Evolutionary conservation across 805 yeast genomes (phyloP).

Genomic region (Cyberlindnera mrakii): DNA sequence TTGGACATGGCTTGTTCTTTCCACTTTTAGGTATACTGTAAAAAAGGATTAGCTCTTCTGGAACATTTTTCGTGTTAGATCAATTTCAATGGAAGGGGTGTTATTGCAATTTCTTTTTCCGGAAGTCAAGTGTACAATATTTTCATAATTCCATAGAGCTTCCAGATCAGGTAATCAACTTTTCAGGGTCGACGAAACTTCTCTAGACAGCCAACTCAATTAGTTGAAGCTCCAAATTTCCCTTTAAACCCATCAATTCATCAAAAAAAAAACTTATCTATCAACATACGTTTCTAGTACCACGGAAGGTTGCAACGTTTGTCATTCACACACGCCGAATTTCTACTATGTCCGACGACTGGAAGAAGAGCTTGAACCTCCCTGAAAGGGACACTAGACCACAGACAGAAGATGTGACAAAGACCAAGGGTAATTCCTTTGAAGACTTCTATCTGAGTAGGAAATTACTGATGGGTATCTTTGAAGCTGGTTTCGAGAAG

Average conservation of each 20-base stretch:
- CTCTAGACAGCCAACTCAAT: background rate
- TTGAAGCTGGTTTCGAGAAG: slow-evolving; percentile 97
- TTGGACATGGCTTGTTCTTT: slow-evolving; percentile 16
- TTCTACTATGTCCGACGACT: slow-evolving; percentile 40
- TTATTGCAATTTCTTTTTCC: background rate
- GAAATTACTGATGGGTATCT: slow-evolving; percentile 94
- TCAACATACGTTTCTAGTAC: background rate
- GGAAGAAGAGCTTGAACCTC: slow-evolving; percentile 70
- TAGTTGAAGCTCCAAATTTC: background rate
- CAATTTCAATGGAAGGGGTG: too few relatives aligned
- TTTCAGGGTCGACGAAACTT: too few relatives aligned
- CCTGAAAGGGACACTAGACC: slow-evolving; percentile 90
- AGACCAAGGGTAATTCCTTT: slow-evolving; percentile 83
- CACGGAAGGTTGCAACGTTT: too few relatives aligned
- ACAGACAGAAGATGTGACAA: slow-evolving; percentile 93
- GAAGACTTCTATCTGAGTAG: slow-evolving; percentile 90
- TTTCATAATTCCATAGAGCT: background rate
- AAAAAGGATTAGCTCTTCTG: background rate
- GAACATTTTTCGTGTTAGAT: background rate
- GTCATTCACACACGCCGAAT: too few relatives aligned
- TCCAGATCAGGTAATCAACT: background rate
- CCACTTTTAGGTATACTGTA: background rate
- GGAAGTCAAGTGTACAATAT: background rate
- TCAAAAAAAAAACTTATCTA: background rate
- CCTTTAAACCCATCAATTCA: background rate